Percentiles rank a stretch among this genome's conserved stretches.
phyloP scores from a whole-genome alignment of 345 rosid genomes.

The Euphorbia tirucalli region DNA sequence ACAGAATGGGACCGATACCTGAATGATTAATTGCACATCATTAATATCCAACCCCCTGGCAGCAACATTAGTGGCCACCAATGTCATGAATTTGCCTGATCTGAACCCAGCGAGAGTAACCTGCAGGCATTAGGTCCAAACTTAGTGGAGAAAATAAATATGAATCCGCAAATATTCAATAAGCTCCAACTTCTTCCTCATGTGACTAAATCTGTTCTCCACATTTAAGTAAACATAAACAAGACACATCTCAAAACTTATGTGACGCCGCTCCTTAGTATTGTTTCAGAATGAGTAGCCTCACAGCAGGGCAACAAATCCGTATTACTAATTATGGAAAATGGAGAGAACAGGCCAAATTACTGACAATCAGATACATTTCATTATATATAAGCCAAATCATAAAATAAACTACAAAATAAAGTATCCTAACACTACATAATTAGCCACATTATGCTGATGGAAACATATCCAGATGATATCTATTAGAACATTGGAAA shows the following conservation, averaged over 20 bases:
- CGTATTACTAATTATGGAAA: background rate
- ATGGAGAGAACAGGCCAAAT: background rate
- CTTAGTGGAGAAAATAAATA: conserved; percentile 5
- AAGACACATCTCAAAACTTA: background rate
- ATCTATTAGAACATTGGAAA: background rate
- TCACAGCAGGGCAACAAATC: background rate
- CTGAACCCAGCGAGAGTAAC: conserved; percentile 87
- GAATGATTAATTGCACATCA: conserved; percentile 93
- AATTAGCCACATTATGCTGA: background rate
- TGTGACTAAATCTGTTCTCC: background rate
- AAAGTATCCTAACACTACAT: background rate
- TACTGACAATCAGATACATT: background rate
- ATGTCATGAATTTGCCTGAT: conserved; percentile 76
- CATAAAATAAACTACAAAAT: background rate
- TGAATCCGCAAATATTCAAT: background rate
- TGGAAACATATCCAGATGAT: background rate
- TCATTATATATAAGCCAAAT: too few species aligned
- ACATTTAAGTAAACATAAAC: background rate
- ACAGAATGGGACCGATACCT: conserved; percentile 44
- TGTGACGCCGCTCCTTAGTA: background rate
- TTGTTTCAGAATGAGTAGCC: background rate
- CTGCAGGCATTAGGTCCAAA: conserved; percentile 38
- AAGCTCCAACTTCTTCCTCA: background rate
- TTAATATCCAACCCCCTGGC: conserved; percentile 96
- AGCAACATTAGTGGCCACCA: conserved; percentile 97